Conservation (phyloP, 148 eudicot species). For the Chenopodium quinoa region DNA sequence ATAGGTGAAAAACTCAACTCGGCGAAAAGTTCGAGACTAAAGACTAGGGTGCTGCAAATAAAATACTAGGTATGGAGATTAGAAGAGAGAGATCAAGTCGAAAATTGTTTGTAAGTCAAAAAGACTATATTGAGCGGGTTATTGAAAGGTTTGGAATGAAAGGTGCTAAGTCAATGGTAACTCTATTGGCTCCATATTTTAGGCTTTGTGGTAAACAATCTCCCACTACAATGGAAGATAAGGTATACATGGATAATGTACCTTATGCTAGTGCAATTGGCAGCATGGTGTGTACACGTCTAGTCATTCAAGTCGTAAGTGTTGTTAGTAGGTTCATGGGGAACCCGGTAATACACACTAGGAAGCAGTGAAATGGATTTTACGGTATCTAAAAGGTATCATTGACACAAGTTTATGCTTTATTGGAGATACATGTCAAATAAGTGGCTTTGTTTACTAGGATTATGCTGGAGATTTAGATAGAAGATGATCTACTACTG, state of each 20-base stretch:
- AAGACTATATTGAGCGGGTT: too few relatives aligned
- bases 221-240: background rate
- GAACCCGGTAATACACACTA: background rate
- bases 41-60: too few relatives aligned
- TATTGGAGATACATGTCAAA: background rate
- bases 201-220: background rate
- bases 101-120: background rate
- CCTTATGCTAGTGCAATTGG: background rate
- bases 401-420: background rate
- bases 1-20: too few relatives aligned
- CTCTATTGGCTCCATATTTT: background rate
- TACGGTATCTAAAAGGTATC: background rate
- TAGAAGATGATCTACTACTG: background rate
- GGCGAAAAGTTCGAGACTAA: too few relatives aligned
- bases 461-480: background rate
- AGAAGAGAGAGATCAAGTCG: background rate
- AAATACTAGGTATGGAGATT: too few relatives aligned
- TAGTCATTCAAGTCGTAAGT: background rate
- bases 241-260: background rate
- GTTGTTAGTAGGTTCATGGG: background rate
- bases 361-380: background rate
- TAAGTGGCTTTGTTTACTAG: background rate
- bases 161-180: background rate
- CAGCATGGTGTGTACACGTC: conserved; percentile 5
- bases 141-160: conserved; percentile 1